Evolutionary conservation across 2,329 filamentous ascomycete genomes (phyloP).

Genomic region (Hypocreales sp.): DNA sequence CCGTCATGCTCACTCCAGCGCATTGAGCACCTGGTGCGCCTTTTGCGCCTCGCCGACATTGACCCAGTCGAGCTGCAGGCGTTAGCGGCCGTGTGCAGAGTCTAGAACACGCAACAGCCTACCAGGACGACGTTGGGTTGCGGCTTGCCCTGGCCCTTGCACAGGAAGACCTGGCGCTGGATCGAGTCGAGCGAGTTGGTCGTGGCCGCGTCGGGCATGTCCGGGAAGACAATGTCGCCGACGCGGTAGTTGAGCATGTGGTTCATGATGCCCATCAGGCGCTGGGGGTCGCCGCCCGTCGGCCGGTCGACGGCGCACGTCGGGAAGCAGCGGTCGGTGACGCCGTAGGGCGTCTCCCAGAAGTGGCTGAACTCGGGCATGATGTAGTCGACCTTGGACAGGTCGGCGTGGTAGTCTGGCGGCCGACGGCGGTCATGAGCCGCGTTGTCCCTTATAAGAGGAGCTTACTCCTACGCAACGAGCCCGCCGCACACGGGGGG

Average conservation of each 20-base stretch:
- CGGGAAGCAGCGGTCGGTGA: slow-evolving; percentile 41
- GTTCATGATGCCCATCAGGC: slow-evolving; percentile 29
- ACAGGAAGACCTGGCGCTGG: slow-evolving; percentile 12
- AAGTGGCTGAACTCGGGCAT: slow-evolving; percentile 48
- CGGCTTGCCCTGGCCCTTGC: slow-evolving; percentile 9
- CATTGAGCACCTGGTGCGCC: slow-evolving; percentile 22
- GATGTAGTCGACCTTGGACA: slow-evolving; percentile 40
- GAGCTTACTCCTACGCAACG: no score
- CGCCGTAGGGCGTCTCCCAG: slow-evolving; percentile 61
- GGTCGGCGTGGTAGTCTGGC: slow-evolving; percentile 46
- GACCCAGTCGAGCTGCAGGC: slow-evolving; percentile 25
- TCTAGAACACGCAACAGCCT: slow-evolving; percentile 5
- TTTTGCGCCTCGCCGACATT: slow-evolving; percentile 22
- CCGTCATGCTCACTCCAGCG: slow-evolving; percentile 12
- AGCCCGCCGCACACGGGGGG: no score
- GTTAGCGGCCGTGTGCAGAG: slow-evolving; percentile 3
- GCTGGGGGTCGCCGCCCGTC: slow-evolving; percentile 16
- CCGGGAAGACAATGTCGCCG: slow-evolving; percentile 18
- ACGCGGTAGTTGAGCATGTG: slow-evolving; percentile 18
- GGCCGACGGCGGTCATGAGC: no score
- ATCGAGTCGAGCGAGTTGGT: slow-evolving; percentile 21
- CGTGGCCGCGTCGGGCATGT: slow-evolving; percentile 11
- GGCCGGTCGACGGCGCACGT: slow-evolving; percentile 54
- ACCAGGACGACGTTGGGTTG: slow-evolving; percentile 20
- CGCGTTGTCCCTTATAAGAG: no score